Percentiles rank a stretch among this genome's conserved stretches.
phyloP scores from a whole-genome alignment of 257 asterid genomes.

The Nicotiana noctiflora region DNA sequence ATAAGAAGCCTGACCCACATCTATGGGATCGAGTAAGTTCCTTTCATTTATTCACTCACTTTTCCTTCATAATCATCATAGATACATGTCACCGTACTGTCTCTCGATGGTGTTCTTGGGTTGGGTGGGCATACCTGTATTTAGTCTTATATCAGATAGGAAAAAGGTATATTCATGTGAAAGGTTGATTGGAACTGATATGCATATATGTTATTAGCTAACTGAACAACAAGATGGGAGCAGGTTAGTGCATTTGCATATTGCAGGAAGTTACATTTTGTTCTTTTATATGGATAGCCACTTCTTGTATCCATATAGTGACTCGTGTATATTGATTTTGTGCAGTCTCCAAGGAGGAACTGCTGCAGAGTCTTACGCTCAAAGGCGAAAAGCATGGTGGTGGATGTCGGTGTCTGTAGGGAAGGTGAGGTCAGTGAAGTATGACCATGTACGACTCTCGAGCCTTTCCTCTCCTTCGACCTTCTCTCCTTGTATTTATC shows the following conservation, averaged over 20 bases:
- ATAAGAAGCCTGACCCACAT: slow-evolving; percentile 56
- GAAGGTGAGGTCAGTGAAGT: slow-evolving; percentile 63
- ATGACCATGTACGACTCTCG: not conserved
- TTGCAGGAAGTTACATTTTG: no score
- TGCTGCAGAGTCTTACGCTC: slow-evolving; percentile 62
- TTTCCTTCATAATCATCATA: not conserved
- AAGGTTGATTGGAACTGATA: not conserved
- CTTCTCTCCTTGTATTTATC: not conserved
- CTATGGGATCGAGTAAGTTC: slow-evolving; percentile 66
- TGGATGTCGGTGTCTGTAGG: slow-evolving; percentile 65
- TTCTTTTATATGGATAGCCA: not conserved
- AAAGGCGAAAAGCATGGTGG: slow-evolving; percentile 30
- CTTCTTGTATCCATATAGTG: not conserved
- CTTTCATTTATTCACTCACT: not conserved
- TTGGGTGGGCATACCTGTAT: not conserved
- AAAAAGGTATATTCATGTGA: not conserved
- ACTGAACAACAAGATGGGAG: not conserved
- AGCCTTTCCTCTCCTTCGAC: not conserved
- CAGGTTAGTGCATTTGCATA: not conserved
- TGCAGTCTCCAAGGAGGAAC: slow-evolving; percentile 81
- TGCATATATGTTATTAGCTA: not conserved
- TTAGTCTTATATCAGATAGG: not conserved
- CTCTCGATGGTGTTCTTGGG: not conserved
- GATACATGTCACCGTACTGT: not conserved
- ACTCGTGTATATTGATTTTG: not conserved